Conservation (phyloP, 2,329 filamentous ascomycete genomes). For the Colletotrichum costaricense region DNA sequence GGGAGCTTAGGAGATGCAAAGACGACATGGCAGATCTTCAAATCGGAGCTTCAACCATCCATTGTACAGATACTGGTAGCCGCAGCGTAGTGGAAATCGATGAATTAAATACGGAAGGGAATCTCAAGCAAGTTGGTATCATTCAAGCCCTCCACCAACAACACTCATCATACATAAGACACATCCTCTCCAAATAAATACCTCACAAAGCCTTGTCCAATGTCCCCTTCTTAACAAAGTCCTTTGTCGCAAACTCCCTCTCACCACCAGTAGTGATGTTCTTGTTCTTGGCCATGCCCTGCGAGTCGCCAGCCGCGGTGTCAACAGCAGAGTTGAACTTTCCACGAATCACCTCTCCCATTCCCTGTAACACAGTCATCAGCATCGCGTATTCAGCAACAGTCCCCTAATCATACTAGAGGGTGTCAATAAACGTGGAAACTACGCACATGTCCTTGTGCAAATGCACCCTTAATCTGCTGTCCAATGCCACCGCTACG, state of each 20-base stretch:
- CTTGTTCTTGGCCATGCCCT: constrained; percentile 48
- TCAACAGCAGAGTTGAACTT: constrained; percentile 49
- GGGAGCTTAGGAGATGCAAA: no score
- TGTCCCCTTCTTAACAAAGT: constrained; percentile 31
- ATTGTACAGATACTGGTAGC: no score
- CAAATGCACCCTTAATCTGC: constrained; percentile 34
- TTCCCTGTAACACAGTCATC: neutral
- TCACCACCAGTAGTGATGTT: constrained; percentile 26
- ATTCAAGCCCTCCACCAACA: neutral
- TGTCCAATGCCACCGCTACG: constrained; percentile 15
- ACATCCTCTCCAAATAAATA: no score
- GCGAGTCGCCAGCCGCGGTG: constrained; percentile 45
- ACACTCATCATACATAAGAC: neutral
- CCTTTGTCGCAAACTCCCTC: constrained; percentile 35
- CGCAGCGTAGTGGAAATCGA: no score
- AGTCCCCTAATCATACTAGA: no score
- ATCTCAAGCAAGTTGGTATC: neutral
- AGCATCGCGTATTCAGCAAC: no score
- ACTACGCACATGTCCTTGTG: constrained; percentile 32
- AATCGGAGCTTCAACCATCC: no score
- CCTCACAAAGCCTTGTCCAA: constrained; percentile 26
- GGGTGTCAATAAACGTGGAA: no score
- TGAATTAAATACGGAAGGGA: no score
- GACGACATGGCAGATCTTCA: no score
- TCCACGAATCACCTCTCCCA: constrained; percentile 35